Evolutionary conservation across 176 grass and related monocot species (phyloP), one percentile per base, ranked within the genome.

Genomic region (Chrysopogon serrulatus): DNA sequence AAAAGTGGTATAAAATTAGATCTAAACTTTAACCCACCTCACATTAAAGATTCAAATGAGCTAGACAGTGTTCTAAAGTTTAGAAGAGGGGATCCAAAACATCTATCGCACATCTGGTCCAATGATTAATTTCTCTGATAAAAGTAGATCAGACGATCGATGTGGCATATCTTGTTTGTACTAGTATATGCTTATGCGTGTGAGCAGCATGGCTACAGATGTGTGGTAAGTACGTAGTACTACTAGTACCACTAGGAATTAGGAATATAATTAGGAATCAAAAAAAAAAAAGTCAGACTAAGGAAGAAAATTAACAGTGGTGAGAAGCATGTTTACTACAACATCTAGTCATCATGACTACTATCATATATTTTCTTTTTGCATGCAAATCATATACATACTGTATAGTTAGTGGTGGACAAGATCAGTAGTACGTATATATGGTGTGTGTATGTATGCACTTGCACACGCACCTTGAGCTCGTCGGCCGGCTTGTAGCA

Each of bases 401-500:
- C 36, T 39, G 36, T 39, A 21, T 26, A 13, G 23, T 3, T 57
- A 24, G 8, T 57, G 54, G 24, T 57, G 21, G 23, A 56, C 7
- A 53, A 23, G 49, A n/a, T n/a, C n/a, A 17, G 48, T 17, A 15
- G 14, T 44, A 44, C 1, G 45, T 4, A 48, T 6, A 5, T 51
- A 19, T 2, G 49, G 45, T 4, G 18, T 6, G 15, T 51, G 45
- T 4, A 48, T 6, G 15, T 51, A 19, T 2, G 49, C 18, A 53
- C 0, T 1, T 6, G 2, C 8, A n/a, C 19, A 6, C 40, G 49
- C 88, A 98, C 96, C 96, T 98, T 98, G 57, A 93, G 88, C 26
- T 98, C 96, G 73, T 96, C 96, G 28, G 91, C 81, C 12, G 96
- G 96, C 51, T 90, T 94, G 84, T 93, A 96, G n/a, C 93, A 96